phyloP scores from a whole-genome alignment of 2,329 filamentous ascomycete genomes.

The Lasiodiplodia sp. region DNA sequence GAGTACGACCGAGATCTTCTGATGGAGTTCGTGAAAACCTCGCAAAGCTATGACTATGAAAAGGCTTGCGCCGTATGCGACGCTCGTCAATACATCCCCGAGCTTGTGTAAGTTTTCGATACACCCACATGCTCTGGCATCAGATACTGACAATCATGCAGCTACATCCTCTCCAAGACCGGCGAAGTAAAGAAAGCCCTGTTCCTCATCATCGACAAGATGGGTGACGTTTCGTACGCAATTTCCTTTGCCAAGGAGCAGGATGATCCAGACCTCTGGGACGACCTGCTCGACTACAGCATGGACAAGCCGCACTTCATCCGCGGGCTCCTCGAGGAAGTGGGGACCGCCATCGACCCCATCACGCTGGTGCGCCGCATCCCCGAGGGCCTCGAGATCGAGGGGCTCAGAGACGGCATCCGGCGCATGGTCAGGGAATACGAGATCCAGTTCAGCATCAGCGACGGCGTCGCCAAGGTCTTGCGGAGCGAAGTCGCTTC shows the following conservation, averaged over 20 bases:
- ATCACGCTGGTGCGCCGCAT: constrained; percentile 90
- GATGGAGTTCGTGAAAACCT: constrained; percentile 85
- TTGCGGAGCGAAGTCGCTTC: constrained; percentile 84
- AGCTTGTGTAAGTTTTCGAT: constrained; percentile 70
- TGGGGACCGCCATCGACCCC: constrained; percentile 91
- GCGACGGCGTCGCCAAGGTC: constrained; percentile 85
- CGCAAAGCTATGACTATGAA: constrained; percentile 88
- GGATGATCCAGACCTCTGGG: constrained; percentile 91
- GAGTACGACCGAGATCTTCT: constrained; percentile 80
- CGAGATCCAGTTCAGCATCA: constrained; percentile 93
- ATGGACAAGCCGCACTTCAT: constrained; percentile 99
- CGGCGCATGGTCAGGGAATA: constrained; percentile 93
- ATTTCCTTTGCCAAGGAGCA: constrained; percentile 95
- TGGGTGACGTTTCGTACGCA: constrained; percentile 88
- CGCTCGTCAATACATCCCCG: constrained; percentile 78
- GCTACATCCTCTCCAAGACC: constrained; percentile 89
- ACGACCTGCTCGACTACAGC: constrained; percentile 90
- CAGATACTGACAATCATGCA: constrained; percentile 36
- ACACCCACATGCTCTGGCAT: background rate
- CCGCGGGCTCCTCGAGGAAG: constrained; percentile 87
- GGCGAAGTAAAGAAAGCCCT: constrained; percentile 92
- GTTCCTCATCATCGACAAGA: constrained; percentile 90
- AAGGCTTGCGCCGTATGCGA: constrained; percentile 81
- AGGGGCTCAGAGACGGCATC: constrained; percentile 86
- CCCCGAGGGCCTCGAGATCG: constrained; percentile 90